Percentiles rank a stretch among this genome's conserved stretches.
Evolutionary conservation across 352 stramenopile genomes (phyloP).

Genomic region (Globisporangium okanoganense): DNA sequence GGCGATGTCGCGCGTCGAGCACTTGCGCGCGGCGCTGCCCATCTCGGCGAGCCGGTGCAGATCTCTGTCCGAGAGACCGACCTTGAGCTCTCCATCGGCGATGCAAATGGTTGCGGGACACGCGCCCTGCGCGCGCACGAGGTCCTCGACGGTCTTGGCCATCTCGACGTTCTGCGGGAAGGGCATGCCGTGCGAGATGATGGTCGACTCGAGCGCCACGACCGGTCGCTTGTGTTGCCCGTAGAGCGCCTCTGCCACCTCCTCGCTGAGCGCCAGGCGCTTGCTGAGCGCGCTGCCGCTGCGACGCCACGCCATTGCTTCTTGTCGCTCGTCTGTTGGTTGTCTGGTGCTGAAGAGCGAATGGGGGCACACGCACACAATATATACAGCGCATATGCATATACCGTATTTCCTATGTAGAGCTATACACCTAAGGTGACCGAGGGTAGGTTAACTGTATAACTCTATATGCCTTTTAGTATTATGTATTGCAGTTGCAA

Average conservation of each 20-base stretch:
- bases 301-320: conserved; percentile 36
- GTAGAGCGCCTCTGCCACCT: conserved; percentile 50
- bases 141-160: conserved; percentile 87
- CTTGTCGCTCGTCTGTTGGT: background rate
- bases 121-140: conserved; percentile 83
- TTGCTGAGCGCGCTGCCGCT: conserved; percentile 34
- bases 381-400: no score
- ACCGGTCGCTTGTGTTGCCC: conserved; percentile 46
- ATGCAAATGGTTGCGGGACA: conserved; percentile 97
- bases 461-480: no score
- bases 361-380: background rate
- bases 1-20: conserved; percentile 82
- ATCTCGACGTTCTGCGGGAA: conserved; percentile 97
- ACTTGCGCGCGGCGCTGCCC: conserved; percentile 60
- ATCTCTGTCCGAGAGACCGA: conserved; percentile 55
- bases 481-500: no score
- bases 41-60: conserved; percentile 64
- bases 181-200: conserved; percentile 98
- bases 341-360: background rate
- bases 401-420: no score
- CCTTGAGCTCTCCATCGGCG: conserved; percentile 88
- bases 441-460: no score
- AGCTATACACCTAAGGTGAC: no score
- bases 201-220: conserved; percentile 98
- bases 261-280: conserved; percentile 43